Percentiles rank a stretch among this genome's conserved stretches.
These are phyloP conservation scores for Inga laurina DNA, from an alignment of 306 rosid genomes.

Conservation along the genomic window DNA sequence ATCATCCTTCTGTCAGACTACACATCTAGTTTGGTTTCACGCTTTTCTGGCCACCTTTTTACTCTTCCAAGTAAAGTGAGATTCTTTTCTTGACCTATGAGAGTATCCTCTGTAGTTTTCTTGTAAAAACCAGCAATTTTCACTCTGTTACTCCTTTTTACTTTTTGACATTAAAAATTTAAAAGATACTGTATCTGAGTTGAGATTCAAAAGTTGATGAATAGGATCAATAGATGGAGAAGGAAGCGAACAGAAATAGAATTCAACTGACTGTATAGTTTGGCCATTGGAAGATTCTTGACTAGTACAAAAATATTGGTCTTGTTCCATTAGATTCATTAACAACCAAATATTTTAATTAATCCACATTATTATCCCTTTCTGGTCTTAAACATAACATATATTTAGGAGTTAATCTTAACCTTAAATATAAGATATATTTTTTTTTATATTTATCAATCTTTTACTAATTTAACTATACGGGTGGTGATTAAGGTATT, in stretches of 20 bases:
- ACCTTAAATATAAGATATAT: no score
- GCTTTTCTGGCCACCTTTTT: not conserved
- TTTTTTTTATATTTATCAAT: no score
- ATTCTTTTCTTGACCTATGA: not conserved
- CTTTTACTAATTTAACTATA: no score
- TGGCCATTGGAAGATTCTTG: not conserved
- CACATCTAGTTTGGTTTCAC: not conserved
- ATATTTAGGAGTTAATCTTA: no score
- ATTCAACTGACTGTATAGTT: not conserved
- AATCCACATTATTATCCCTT: not conserved
- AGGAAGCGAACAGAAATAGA: not conserved
- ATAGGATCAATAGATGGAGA: not conserved
- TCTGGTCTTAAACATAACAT: no score
- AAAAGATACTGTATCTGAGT: not conserved
- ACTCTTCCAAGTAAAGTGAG: not conserved
- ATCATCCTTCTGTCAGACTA: not conserved
- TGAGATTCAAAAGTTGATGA: not conserved
- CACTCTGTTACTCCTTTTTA: not conserved
- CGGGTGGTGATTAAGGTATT: no score
- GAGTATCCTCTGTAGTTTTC: not conserved
- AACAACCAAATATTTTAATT: not conserved
- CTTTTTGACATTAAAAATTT: not conserved
- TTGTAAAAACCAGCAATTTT: not conserved
- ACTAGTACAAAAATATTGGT: not conserved
- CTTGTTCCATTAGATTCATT: not conserved